phyloP scores from a whole-genome alignment of 768 basidiomycete genomes.

The Phlebiopsis flavidoalba region DNA sequence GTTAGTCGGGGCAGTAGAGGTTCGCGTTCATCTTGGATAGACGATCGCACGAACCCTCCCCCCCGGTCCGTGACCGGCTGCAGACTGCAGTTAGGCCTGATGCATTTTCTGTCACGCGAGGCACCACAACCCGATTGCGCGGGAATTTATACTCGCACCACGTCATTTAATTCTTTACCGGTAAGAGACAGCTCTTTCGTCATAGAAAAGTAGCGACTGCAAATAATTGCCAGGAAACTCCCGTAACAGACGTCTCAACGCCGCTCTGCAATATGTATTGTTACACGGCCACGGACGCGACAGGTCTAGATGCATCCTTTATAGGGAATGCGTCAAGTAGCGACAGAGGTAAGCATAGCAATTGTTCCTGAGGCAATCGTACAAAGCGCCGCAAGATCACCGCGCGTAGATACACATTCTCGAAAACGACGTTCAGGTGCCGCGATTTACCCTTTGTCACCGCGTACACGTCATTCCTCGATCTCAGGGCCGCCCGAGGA shows the following conservation, averaged over 20 bases:
- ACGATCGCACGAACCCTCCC: background rate
- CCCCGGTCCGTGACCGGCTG: background rate
- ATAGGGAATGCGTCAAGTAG: too few relatives aligned
- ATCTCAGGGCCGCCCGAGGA: background rate
- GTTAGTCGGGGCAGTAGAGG: background rate
- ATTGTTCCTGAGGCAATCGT: background rate
- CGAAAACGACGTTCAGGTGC: slow-evolving; percentile 1
- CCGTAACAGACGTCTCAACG: background rate
- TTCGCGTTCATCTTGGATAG: background rate
- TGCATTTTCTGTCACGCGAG: background rate
- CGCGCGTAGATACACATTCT: background rate
- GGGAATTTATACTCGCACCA: background rate
- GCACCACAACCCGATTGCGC: background rate
- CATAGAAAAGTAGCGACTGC: background rate
- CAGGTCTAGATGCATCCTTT: background rate
- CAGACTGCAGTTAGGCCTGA: background rate
- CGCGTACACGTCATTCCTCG: background rate
- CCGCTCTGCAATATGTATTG: background rate
- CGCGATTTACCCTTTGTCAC: background rate
- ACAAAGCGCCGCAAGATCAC: background rate
- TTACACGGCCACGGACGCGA: background rate
- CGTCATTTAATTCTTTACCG: background rate
- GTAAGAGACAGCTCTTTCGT: background rate
- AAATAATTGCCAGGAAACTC: background rate
- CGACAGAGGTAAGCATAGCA: background rate